Evolutionary conservation across 2,329 filamentous ascomycete genomes (phyloP).

Genomic region (Sphaerulina populicola): DNA sequence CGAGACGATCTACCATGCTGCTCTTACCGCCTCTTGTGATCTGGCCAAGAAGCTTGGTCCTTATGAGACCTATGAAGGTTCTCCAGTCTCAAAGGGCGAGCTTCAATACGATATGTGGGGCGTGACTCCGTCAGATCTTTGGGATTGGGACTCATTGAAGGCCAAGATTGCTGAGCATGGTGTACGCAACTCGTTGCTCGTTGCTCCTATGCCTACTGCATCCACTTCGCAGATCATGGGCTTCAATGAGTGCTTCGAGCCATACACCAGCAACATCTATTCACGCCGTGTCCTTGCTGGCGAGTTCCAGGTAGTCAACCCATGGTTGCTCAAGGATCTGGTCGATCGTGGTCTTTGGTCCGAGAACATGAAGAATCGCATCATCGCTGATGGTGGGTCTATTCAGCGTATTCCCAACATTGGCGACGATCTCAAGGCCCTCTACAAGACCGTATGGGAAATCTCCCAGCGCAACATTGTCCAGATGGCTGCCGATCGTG

Average conservation of each 20-base stretch:
- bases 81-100: constrained; percentile 86
- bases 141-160: constrained; percentile 90
- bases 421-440: constrained; percentile 83
- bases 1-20: constrained; percentile 97
- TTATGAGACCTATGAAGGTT: constrained; percentile 87
- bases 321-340: constrained; percentile 94
- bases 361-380: constrained; percentile 99
- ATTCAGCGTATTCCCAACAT: constrained; percentile 97
- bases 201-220: constrained; percentile 96
- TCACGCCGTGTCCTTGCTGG: constrained; percentile 94
- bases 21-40: constrained; percentile 79
- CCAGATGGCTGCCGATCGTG: constrained; percentile 96
- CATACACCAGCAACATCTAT: constrained; percentile 99
- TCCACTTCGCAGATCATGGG: constrained; percentile 96
- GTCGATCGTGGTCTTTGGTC: constrained; percentile 98
- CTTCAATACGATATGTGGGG: constrained; percentile 99
- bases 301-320: constrained; percentile 99
- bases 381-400: constrained; percentile 92
- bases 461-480: constrained; percentile 93
- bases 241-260: constrained; percentile 99
- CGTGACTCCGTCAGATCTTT: constrained; percentile 83
- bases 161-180: constrained; percentile 85
- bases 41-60: constrained; percentile 74
- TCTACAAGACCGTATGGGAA: constrained; percentile 99
- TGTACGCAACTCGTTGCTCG: constrained; percentile 86